phyloP scores from a whole-genome alignment of 2,329 filamentous ascomycete genomes.

The Sclerotinia spermophila region DNA sequence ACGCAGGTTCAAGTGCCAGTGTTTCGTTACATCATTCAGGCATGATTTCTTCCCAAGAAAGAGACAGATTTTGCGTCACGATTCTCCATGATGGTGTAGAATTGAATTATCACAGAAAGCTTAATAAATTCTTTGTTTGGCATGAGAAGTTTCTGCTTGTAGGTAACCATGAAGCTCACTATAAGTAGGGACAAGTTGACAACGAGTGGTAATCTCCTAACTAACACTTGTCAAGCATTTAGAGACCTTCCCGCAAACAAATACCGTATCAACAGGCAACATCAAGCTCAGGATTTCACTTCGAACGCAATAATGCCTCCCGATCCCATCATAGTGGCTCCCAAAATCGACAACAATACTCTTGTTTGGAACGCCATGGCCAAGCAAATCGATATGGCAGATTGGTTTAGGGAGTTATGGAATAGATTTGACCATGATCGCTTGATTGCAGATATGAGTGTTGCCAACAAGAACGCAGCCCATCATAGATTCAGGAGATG shows the following conservation, averaged over 20 bases:
- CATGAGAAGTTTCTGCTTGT: neutral
- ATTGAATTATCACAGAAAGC: neutral
- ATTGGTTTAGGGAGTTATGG: neutral
- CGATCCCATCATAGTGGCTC: neutral
- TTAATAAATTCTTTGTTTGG: neutral
- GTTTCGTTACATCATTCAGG: neutral
- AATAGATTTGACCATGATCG: neutral
- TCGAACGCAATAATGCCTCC: neutral
- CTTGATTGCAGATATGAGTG: neutral
- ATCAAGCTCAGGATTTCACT: neutral
- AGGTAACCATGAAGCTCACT: neutral
- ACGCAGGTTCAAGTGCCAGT: neutral
- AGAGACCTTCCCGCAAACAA: too few relatives aligned
- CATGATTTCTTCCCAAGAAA: neutral
- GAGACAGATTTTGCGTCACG: neutral
- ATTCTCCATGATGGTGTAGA: neutral
- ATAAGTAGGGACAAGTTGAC: neutral
- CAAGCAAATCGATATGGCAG: neutral
- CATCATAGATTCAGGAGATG: slow-evolving; percentile 3
- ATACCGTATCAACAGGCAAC: neutral
- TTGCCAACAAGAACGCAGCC: slow-evolving; percentile 3
- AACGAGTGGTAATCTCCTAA: neutral
- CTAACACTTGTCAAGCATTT: neutral
- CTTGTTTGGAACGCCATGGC: neutral
- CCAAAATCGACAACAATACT: neutral